These are phyloP conservation scores for Batkoa obscura DNA, from an alignment of 371 early-diverging fungal genomes.

Conservation along the genomic window DNA sequence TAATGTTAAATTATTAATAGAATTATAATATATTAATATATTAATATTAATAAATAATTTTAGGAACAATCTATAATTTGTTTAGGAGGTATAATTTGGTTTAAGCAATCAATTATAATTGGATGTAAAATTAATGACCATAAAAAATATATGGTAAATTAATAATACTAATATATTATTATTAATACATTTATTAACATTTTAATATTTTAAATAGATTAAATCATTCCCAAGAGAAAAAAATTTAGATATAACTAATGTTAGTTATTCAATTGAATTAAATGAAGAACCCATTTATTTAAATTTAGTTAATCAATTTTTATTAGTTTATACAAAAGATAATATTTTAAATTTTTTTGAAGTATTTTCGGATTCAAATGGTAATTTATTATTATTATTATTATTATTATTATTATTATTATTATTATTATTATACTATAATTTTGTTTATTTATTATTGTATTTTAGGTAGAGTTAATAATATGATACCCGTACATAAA, in stretches of 20 bases:
- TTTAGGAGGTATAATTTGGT: constrained; percentile 64
- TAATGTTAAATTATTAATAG: neutral
- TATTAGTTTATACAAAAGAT: constrained; percentile 47
- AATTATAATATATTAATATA: no score
- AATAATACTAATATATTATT: no score
- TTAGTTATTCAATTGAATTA: constrained; percentile 29
- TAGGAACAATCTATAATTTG: constrained; percentile 51
- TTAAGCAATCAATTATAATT: constrained; percentile 42
- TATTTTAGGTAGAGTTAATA: constrained; percentile 6
- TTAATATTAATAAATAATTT: no score
- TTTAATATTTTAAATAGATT: constrained; percentile 20
- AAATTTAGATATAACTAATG: constrained; percentile 41
- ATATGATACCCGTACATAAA: constrained; percentile 32
- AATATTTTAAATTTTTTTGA: constrained; percentile 34
- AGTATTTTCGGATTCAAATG: constrained; percentile 14
- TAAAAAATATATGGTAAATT: constrained; percentile 36
- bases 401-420: no score
- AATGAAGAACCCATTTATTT: constrained; percentile 24
- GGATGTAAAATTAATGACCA: constrained; percentile 26
- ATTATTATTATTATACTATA: no score
- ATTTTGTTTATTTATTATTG: no score
- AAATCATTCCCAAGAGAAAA: constrained; percentile 55
- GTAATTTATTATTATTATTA: constrained; percentile 7
- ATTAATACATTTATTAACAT: neutral
- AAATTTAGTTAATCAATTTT: constrained; percentile 27